Base-by-base conservation (phyloP, 352 stramenopile genomes). In the Aphanomyces cochlioides region DNA sequence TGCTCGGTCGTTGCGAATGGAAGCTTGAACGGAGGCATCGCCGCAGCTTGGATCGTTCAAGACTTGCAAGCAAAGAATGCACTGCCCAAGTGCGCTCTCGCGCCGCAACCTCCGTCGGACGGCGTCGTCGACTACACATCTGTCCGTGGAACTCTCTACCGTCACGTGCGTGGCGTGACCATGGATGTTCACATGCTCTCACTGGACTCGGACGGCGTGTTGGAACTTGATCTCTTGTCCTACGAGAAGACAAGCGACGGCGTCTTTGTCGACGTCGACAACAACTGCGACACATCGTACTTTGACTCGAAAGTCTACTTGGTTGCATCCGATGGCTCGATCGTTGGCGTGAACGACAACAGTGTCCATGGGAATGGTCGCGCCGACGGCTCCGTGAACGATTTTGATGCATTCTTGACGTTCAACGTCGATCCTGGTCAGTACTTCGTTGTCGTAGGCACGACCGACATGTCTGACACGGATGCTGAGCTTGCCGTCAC, bases 221-320 rank as follows among this genome's bases (percentile, higher is more conserved):
- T 67, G 10, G 59, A 28, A 6, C 12, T 93, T 13, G 84, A 92
- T 56, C 59, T 90, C 15, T 75, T 75, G 7, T 90, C 81, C 8
- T 92, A 83, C n/a, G 82, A 77, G 37, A 83, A 69, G 19, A 40
- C 40, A 7, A 74, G 86, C 15, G 74, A 73, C 1, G 72, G 13
- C 36, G 72, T 57, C 2, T 92, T 78, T 74, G 28, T 80, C 38
- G 77, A 93, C 72, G 73, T 91, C 10, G 90, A 90, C 45, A 83
- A 82, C 6, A 75, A 82, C 57, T 93, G 84, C 69, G 47, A 74
- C 1, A 89, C 79, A 41, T 63, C 78, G 39, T 92, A 93, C 65
- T 56, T 67, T 40, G 59, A 54, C 43, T 48, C 59, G 6, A 54
- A 19, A 17, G 59, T 67, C 41, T 67, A 56, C 37, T n/a, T 67